Base-by-base conservation (phyloP, 2,329 filamentous ascomycete genomes). In the Diaporthe ilicicola region DNA sequence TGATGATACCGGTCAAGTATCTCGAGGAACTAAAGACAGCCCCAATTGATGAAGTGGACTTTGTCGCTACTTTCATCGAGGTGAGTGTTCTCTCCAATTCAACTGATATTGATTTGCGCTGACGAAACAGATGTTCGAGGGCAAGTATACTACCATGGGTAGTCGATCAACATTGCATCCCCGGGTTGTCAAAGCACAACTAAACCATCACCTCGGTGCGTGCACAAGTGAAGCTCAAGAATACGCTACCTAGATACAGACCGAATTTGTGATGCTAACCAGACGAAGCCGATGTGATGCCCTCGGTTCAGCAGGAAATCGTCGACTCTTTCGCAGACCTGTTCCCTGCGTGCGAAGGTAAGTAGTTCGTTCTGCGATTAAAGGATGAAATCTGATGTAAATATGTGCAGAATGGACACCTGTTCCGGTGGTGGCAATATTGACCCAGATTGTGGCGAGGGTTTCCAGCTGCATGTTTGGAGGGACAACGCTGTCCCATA, bases 61-160 rank as follows among this genome's bases (percentile, higher is more conserved):
- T 79, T 37, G 74, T 77, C 1, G 76, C 69, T 27, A 77, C 76
- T 0, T 78, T 76, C 50, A 73, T 76, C 32, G 72, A 64, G 9
- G 59, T 64, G 15, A 64, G 44, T 37, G 6, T 50, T n/a, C 29
- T 7, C 22, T 29, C 24, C 0, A 4, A 4, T 6, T 7, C 12
- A 17, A 8, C 12, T 13, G 9, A 1, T 24, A 6, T 37, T 19
- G 6, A 19, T 2, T 9, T 13, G 7, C 34, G 29, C 13, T 64
- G 9, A 64, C 17, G 10, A 22, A 37, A 3, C 1, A 77, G 72
- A 79, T 79, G 77, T 79, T 79, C 53, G 78, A 79, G 67, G 78
- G 76, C n/a, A 76, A 76, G 67, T 78, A 79, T 70, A 79, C 77
- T 0, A 77, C 76, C 0, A 76, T 79, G 71, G 77, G 78, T 19